Percentiles rank a stretch among this genome's conserved stretches.
Conservation (phyloP, 192 early-diverging fungal species). For the Podila clonocystis region DNA sequence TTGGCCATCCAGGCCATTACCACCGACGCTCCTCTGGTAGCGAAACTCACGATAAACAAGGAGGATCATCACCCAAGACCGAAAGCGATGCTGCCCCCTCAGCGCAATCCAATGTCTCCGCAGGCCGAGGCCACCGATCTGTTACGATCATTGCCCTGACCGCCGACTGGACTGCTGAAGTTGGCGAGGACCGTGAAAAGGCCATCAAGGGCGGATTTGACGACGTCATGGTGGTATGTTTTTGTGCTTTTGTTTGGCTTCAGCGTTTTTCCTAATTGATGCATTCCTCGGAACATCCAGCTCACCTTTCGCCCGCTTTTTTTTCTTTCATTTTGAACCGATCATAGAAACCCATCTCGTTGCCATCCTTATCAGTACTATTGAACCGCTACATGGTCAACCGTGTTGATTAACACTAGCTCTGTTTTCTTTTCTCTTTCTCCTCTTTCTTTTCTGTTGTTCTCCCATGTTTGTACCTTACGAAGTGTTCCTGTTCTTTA, state of each 20-base stretch:
- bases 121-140: background rate
- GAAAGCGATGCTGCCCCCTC: background rate
- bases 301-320: background rate
- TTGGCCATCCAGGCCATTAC: constrained; percentile 4
- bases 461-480: background rate
- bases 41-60: background rate
- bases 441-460: constrained; percentile 1
- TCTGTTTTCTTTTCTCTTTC: no score
- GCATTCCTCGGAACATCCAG: background rate
- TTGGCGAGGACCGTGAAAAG: constrained; percentile 44
- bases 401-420: background rate
- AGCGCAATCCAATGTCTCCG: background rate
- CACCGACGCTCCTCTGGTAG: constrained; percentile 10
- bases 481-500: background rate
- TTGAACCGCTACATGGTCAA: constrained; percentile 30
- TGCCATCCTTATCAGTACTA: constrained; percentile 37
- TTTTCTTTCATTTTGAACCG: background rate
- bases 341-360: constrained; percentile 40
- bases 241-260: background rate
- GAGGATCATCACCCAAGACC: background rate
- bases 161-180: constrained; percentile 32
- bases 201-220: constrained; percentile 37
- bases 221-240: constrained; percentile 45
- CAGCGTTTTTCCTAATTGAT: background rate
- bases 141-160: constrained; percentile 42